Percentiles rank a stretch among this genome's conserved stretches.
Conservation (phyloP, 305 asterid genomes). For the Striga hermonthica region DNA sequence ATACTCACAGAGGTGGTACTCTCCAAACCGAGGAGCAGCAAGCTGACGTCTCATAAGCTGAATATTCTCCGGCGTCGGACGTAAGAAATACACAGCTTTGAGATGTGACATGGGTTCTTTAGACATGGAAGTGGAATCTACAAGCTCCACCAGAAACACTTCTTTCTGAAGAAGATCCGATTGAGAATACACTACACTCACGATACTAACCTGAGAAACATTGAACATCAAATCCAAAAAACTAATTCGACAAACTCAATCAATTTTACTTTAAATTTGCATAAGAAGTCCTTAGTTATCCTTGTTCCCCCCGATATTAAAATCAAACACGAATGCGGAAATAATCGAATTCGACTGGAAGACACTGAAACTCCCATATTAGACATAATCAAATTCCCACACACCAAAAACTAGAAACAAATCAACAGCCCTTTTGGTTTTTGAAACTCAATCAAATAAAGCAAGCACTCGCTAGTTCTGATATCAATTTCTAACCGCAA, state of each 20-base stretch:
- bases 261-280: no score
- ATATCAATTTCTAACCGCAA: neutral
- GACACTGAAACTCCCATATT: no score
- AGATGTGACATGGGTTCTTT: slow-evolving; percentile 97
- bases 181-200: slow-evolving; percentile 91
- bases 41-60: slow-evolving; percentile 84
- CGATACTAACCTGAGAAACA: slow-evolving; percentile 82
- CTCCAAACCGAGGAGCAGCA: slow-evolving; percentile 87
- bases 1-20: slow-evolving; percentile 90
- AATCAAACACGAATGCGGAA: no score
- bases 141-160: slow-evolving; percentile 88
- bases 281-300: no score
- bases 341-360: no score
- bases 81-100: slow-evolving; percentile 94
- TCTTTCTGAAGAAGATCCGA: slow-evolving; percentile 97
- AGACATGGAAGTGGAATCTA: slow-evolving; percentile 89
- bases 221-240: neutral
- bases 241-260: no score
- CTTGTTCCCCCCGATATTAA: no score
- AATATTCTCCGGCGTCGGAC: slow-evolving; percentile 85
- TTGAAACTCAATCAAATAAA: neutral
- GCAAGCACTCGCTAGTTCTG: neutral
- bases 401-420: neutral
- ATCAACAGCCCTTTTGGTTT: neutral
- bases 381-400: no score